Evolutionary conservation across 1,139 yeast species (phyloP), one percentile per base, ranked within the genome.

Genomic region (Saccharomyces hybrid): DNA sequence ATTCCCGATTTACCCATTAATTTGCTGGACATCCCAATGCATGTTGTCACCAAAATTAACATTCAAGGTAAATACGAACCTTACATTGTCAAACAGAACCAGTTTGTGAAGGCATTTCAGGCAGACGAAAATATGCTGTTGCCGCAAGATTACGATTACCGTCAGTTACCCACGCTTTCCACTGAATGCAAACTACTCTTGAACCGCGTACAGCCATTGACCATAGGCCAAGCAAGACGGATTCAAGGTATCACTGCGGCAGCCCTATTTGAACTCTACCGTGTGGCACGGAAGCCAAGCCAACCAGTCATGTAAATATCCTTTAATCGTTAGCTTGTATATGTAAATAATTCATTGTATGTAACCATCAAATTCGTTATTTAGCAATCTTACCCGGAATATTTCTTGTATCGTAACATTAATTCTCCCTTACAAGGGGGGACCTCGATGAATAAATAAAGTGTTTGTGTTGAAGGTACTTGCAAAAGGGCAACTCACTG

Each of bases 181-280:
- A 77, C 80, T 46, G 99, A 93, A 65, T 95, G 84, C 25, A 81
- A 88, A 53, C 76, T 76, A 38, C 72, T 88, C 25, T 75, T 93
- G 55, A 88, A 89, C 63, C 77, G 79, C 5, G 81, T 89, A 13
- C 86, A 88, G 59, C 99, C 99, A 0, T 81, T 81, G 54, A 93
- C 97, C 0, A 81, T 93, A 51, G 98, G 98, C 0, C 98, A 93
- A 67, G 98, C 98, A 0, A 78, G 96, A 65, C 77, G 98, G 61
- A 86, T 91, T 16, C 96, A 93, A 65, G 98, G 99, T 0, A 84
- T 93, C 1, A 93, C 98, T 0, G 96, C 98, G 0, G 88, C 90
- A 1, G 85, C 91, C 0, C 73, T 85, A 2, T 85, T 85, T 62
- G 90, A 85, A 61, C 74, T 86, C 46, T 85, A 81, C 62, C 68